These are phyloP conservation scores for Chaetomidium leptoderma DNA, from an alignment of 495 filamentous ascomycete species.

Conservation along the genomic window DNA sequence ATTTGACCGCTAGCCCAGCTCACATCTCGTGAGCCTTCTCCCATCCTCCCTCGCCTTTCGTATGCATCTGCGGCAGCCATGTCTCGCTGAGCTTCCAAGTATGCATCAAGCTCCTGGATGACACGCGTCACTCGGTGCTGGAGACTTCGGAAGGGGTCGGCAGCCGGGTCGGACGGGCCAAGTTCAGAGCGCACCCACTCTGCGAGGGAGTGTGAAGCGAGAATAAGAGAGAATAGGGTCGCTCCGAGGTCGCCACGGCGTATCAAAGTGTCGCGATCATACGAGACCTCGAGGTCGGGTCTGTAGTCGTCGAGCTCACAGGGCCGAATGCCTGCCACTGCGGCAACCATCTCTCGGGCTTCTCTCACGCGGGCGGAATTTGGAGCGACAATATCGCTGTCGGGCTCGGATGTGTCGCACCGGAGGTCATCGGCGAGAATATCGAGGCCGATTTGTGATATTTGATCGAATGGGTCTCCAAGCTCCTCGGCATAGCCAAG, in stretches of 20 bases:
- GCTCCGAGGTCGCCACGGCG: constrained; percentile 42
- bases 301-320: constrained; percentile 35
- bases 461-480: constrained; percentile 40
- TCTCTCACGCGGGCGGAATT: constrained; percentile 36
- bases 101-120: constrained; percentile 35
- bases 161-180: constrained; percentile 33
- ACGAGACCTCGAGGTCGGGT: constrained; percentile 33
- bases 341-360: constrained; percentile 43
- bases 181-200: constrained; percentile 39
- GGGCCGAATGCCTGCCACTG: constrained; percentile 35
- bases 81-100: constrained; percentile 23
- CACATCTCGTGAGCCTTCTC: constrained; percentile 28
- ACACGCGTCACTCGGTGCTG: constrained; percentile 38
- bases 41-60: constrained; percentile 19
- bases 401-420: constrained; percentile 38
- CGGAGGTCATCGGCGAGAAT: constrained; percentile 43
- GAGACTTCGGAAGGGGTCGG: constrained; percentile 40
- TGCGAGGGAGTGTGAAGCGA: constrained; percentile 44
- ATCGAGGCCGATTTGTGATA: constrained; percentile 42
- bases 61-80: constrained; percentile 15
- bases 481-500: constrained; percentile 40
- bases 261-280: constrained; percentile 25
- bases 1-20: constrained; percentile 42
- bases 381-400: constrained; percentile 24
- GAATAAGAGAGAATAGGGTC: constrained; percentile 46